Evolutionary conservation across 768 basidiomycete species (phyloP).

Genomic region (Candolleomyces aberdarensis): DNA sequence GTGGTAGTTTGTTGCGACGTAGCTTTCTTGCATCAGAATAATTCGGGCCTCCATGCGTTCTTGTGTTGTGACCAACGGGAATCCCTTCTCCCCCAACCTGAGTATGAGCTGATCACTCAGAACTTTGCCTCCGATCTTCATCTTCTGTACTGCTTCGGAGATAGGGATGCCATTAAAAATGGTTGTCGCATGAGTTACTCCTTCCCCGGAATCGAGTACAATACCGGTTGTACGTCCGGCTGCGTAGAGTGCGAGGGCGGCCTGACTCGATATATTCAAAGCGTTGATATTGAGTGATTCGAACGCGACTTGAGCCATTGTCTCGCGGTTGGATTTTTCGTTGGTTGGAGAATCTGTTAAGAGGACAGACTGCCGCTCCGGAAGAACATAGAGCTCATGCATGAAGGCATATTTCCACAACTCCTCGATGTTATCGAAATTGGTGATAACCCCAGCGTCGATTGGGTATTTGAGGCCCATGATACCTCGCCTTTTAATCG

Average conservation of each 20-base stretch:
- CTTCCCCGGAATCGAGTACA: conserved; percentile 87
- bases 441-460: background rate
- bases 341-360: conserved; percentile 83
- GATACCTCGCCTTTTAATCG: conserved; percentile 88
- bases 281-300: conserved; percentile 86
- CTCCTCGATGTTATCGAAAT: conserved; percentile 1
- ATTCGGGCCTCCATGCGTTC: conserved; percentile 36
- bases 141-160: conserved; percentile 77
- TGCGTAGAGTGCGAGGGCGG: conserved; percentile 77
- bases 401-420: conserved; percentile 1
- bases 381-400: conserved; percentile 78
- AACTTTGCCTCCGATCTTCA: conserved; percentile 65
- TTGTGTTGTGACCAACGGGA: too few relatives aligned
- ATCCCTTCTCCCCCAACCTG: too few relatives aligned
- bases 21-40: conserved; percentile 77
- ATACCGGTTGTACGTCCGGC: conserved; percentile 85
- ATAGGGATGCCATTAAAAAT: conserved; percentile 84
- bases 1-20: conserved; percentile 59
- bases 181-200: conserved; percentile 85
- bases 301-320: conserved; percentile 87
- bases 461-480: conserved; percentile 74
- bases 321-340: conserved; percentile 51
- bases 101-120: background rate
- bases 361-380: conserved; percentile 78
- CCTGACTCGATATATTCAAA: conserved; percentile 80